Evolutionary conservation across 1,139 yeast species (phyloP).

Genomic region (Geotrichum histeridarum): DNA sequence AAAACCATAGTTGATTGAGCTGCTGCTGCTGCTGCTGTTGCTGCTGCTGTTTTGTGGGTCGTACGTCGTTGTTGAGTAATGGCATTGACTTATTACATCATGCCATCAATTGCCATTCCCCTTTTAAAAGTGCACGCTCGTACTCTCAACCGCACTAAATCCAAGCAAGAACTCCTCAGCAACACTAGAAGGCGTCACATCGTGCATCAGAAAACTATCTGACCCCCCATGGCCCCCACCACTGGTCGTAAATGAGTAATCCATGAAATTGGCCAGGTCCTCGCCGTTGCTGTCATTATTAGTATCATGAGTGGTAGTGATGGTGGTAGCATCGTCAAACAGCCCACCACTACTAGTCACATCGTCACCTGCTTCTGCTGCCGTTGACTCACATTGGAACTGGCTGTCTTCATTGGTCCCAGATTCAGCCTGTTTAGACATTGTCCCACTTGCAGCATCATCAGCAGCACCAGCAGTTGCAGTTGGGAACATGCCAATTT

Average conservation of each 20-base stretch:
- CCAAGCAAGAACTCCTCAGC: not conserved
- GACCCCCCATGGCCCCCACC: not conserved
- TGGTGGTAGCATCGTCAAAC: not conserved
- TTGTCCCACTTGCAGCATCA: not conserved
- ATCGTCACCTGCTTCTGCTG: not conserved
- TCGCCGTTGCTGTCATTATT: conserved; percentile 2
- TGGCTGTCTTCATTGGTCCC: not conserved
- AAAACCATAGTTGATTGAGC: too few relatives aligned
- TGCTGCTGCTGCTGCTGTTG: not conserved
- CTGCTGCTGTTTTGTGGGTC: not conserved
- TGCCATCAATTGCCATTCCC: not conserved
- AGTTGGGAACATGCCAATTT: not conserved
- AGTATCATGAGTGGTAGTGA: too few relatives aligned
- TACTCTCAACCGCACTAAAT: too few relatives aligned
- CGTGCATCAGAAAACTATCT: conserved; percentile 10
- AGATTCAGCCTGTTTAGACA: not conserved
- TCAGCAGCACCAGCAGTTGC: not conserved
- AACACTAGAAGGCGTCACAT: not conserved
- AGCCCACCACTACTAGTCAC: not conserved
- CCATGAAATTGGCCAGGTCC: conserved; percentile 10
- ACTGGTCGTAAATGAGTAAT: conserved; percentile 9
- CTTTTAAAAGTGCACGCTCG: not conserved
- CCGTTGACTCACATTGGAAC: not conserved
- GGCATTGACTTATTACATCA: not conserved
- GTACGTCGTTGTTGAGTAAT: not conserved